These are phyloP conservation scores for Hirschioporus abietinus DNA, from an alignment of 768 basidiomycete genomes.

Conservation along the genomic window DNA sequence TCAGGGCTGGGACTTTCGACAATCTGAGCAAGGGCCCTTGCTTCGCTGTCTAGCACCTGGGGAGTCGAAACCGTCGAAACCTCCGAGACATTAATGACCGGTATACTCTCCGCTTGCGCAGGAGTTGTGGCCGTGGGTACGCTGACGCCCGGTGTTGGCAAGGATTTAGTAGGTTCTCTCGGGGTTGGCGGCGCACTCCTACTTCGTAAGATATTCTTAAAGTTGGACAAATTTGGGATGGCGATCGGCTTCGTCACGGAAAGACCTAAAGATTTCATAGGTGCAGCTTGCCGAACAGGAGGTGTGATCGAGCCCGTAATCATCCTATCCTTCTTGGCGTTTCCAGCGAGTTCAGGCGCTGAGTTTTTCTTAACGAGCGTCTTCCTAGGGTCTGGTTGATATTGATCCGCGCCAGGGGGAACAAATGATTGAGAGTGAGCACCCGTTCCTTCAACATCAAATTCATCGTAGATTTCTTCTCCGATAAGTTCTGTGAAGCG, in stretches of 20 bases:
- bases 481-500: constrained; percentile 69
- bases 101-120: constrained; percentile 7
- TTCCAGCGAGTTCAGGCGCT: constrained; percentile 8
- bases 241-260: constrained; percentile 34
- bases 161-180: constrained; percentile 23
- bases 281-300: constrained; percentile 19
- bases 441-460: constrained; percentile 60
- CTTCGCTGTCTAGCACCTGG: constrained; percentile 16
- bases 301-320: constrained; percentile 7
- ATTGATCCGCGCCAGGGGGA: constrained; percentile 10
- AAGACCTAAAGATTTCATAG: background rate
- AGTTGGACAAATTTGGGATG: constrained; percentile 25
- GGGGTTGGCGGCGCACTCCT: constrained; percentile 56
- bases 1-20: constrained; percentile 4
- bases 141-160: constrained; percentile 9
- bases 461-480: constrained; percentile 91
- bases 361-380: constrained; percentile 17
- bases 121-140: constrained; percentile 11
- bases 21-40: background rate
- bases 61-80: constrained; percentile 22
- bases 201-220: constrained; percentile 47
- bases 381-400: background rate
- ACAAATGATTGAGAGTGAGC: constrained; percentile 15
- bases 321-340: constrained; percentile 1
- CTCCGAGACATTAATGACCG: constrained; percentile 13